Conservation (phyloP, 148 eudicot genomes). For the Tetragonia tetragonoides region DNA sequence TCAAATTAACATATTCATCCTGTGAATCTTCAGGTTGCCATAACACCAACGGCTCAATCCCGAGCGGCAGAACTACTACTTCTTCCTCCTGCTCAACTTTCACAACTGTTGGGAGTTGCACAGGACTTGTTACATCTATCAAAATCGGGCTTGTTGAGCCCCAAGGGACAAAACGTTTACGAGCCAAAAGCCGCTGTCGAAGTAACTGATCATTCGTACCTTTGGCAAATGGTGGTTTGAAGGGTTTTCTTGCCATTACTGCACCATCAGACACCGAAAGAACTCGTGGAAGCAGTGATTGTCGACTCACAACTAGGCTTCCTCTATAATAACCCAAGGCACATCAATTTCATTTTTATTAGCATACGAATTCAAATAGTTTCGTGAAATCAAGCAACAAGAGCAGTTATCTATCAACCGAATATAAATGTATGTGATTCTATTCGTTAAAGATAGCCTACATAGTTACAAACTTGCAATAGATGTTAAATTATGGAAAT, state of each 20-base stretch:
- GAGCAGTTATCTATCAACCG: not conserved
- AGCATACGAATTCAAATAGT: not conserved
- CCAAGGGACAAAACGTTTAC: conserved; percentile 94
- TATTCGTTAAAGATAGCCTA: not conserved
- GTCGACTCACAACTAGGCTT: conserved; percentile 69
- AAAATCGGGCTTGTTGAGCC: conserved; percentile 53
- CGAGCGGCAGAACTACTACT: conserved; percentile 53
- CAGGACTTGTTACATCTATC: conserved; percentile 33
- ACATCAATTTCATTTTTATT: not conserved
- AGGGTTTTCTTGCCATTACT: conserved; percentile 74
- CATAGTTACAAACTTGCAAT: not conserved
- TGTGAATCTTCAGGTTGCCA: conserved; percentile 76
- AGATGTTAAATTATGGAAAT: not conserved
- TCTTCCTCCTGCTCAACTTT: conserved; percentile 48
- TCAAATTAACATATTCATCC: conserved; percentile 29
- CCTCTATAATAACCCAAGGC: conserved; percentile 43
- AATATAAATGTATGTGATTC: not conserved
- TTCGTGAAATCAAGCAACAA: not conserved
- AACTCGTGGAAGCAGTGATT: conserved; percentile 78
- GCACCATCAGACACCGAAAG: conserved; percentile 68
- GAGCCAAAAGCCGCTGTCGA: conserved; percentile 81
- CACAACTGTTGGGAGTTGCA: conserved; percentile 29
- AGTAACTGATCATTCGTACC: conserved; percentile 61
- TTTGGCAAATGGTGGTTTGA: conserved; percentile 70
- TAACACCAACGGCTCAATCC: conserved; percentile 76